These are phyloP conservation scores for Leishmania turanica DNA, from an alignment of 208 protist genomes.

Conservation along the genomic window DNA sequence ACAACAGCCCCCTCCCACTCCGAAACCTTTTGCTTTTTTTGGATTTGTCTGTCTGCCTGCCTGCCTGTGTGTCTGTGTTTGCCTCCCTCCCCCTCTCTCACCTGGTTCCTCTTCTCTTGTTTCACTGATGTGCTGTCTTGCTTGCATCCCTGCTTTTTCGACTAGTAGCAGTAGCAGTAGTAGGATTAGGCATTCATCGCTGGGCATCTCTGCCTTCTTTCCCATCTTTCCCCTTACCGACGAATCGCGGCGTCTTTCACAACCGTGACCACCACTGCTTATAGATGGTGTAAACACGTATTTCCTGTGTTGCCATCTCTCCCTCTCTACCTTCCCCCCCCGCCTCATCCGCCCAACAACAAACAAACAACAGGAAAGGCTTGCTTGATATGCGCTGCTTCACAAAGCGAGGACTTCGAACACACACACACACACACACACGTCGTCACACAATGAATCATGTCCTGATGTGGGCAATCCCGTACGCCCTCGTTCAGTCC, in stretches of 20 bases:
- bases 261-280: background rate
- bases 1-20: background rate
- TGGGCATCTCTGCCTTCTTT: background rate
- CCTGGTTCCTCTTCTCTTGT: background rate
- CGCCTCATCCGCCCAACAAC: background rate
- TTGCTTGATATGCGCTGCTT: background rate
- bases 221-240: background rate
- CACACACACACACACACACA: too few species aligned
- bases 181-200: background rate
- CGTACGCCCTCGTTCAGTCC: background rate
- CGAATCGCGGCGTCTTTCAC: background rate
- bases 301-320: background rate
- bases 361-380: background rate
- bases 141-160: background rate
- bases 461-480: background rate
- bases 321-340: background rate
- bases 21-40: background rate
- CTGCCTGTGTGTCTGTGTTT: background rate
- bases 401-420: background rate
- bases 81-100: background rate
- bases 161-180: background rate
- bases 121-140: background rate
- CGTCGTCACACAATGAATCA: background rate
- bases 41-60: constrained; percentile 10
- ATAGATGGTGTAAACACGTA: background rate